Evolutionary conservation across 164 flowering plant species (phyloP).

Genomic region (Dillenia turbinata): DNA sequence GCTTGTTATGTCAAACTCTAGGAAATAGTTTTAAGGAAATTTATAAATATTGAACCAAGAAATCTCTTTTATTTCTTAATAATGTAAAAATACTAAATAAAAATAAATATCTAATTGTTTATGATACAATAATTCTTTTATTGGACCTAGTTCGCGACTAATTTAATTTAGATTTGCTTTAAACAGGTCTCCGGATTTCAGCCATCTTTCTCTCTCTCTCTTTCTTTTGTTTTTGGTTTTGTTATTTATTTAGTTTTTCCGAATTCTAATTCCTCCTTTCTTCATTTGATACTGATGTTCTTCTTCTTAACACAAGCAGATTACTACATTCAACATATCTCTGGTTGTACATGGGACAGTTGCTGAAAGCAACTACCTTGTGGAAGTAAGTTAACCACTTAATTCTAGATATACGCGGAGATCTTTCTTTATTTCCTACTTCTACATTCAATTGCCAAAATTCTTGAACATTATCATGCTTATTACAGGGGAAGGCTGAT

Average conservation of each 20-base stretch:
- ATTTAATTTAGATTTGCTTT: too few relatives aligned
- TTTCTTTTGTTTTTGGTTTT: background rate
- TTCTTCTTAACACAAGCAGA: slow-evolving; percentile 31
- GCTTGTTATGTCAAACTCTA: too few relatives aligned
- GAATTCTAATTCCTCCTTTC: background rate
- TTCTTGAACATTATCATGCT: slow-evolving; percentile 1
- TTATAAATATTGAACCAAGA: too few relatives aligned
- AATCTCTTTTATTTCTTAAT: too few relatives aligned
- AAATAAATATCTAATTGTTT: too few relatives aligned
- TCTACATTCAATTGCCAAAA: background rate
- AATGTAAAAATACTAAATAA: too few relatives aligned
- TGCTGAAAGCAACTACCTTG: slow-evolving; percentile 38
- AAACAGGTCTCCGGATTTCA: background rate
- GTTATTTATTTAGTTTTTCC: too few relatives aligned
- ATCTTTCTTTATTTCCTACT: too few relatives aligned
- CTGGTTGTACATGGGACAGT: slow-evolving; percentile 70
- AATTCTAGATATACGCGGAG: background rate
- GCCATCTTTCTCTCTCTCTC: background rate
- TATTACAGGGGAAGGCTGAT: slow-evolving; percentile 46
- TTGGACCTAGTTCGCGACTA: too few relatives aligned
- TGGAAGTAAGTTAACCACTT: slow-evolving; percentile 32
- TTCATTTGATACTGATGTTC: background rate
- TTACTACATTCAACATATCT: slow-evolving; percentile 76
- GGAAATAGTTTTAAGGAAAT: too few relatives aligned
- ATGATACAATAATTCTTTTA: too few relatives aligned